Evolutionary conservation across 176 grass and related monocot genomes (phyloP).

Genomic region (Oryza longistaminata): DNA sequence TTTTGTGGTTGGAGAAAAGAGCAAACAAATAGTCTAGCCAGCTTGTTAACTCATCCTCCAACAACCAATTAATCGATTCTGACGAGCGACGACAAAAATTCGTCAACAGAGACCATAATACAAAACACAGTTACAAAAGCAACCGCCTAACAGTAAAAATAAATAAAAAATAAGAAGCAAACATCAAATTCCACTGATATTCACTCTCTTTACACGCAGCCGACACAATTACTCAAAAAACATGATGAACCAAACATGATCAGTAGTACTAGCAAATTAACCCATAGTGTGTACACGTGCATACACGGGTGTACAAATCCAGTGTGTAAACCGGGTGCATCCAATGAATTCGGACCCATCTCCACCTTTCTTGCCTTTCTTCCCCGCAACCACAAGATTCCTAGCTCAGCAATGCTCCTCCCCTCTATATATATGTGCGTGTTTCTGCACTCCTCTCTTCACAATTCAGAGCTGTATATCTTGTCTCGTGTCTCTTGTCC

Average conservation of each 20-base stretch:
- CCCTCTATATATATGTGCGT: conserved; percentile 12
- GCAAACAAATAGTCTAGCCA: background rate
- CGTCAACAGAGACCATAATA: background rate
- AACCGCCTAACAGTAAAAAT: background rate
- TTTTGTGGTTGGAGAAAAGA: background rate
- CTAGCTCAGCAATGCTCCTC: background rate
- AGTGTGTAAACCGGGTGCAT: background rate
- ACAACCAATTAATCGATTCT: background rate
- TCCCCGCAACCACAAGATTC: background rate
- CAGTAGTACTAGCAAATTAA: background rate
- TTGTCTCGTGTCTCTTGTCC: conserved; percentile 11
- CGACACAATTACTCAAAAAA: background rate
- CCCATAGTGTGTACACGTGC: background rate
- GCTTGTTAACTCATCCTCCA: background rate
- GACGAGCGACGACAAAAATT: background rate
- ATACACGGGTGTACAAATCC: background rate
- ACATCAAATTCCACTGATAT: background rate
- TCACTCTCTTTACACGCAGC: background rate
- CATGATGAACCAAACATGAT: background rate
- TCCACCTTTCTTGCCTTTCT: background rate
- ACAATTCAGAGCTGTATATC: conserved; percentile 8
- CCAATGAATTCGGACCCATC: background rate
- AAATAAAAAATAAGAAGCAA: too few species aligned
- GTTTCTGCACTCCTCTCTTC: conserved; percentile 24
- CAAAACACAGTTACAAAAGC: background rate